Evolutionary conservation across 768 basidiomycete species (phyloP).

Genomic region (Baorangia bicolor): DNA sequence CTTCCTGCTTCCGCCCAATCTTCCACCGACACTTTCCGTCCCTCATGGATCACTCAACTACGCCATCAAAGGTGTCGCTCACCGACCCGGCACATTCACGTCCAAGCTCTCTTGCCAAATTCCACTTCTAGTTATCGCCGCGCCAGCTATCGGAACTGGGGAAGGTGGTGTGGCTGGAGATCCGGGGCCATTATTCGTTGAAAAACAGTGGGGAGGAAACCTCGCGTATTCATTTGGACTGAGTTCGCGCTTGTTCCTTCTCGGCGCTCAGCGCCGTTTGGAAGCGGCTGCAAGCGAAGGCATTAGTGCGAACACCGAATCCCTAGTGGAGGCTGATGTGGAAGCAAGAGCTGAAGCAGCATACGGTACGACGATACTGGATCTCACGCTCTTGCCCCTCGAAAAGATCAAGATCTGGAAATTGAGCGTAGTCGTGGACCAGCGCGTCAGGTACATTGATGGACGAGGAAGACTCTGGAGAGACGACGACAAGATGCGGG

Average conservation of each 20-base stretch:
- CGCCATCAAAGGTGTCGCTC: constrained; percentile 76
- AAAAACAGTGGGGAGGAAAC: constrained; percentile 90
- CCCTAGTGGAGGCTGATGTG: neutral
- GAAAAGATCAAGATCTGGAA: constrained; percentile 84
- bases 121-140: constrained; percentile 74
- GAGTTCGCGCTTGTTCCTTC: constrained; percentile 79
- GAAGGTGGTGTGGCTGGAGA: constrained; percentile 60
- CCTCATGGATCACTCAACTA: constrained; percentile 79
- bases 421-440: constrained; percentile 73
- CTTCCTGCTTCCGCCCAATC: constrained; percentile 76
- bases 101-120: constrained; percentile 67
- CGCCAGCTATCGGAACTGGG: constrained; percentile 78
- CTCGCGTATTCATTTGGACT: constrained; percentile 79
- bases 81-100: constrained; percentile 85
- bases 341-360: constrained; percentile 13
- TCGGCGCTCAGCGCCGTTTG: constrained; percentile 46
- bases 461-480: neutral
- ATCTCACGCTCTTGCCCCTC: constrained; percentile 80
- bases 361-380: constrained; percentile 67
- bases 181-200: constrained; percentile 75
- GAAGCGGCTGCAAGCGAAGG: neutral
- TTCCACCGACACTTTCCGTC: constrained; percentile 77
- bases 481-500: constrained; percentile 7
- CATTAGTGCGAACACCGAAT: neutral
- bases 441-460: constrained; percentile 15